These are phyloP conservation scores for Blastobotrys aristatus DNA, from an alignment of 1,139 yeast species.

Conservation along the genomic window DNA sequence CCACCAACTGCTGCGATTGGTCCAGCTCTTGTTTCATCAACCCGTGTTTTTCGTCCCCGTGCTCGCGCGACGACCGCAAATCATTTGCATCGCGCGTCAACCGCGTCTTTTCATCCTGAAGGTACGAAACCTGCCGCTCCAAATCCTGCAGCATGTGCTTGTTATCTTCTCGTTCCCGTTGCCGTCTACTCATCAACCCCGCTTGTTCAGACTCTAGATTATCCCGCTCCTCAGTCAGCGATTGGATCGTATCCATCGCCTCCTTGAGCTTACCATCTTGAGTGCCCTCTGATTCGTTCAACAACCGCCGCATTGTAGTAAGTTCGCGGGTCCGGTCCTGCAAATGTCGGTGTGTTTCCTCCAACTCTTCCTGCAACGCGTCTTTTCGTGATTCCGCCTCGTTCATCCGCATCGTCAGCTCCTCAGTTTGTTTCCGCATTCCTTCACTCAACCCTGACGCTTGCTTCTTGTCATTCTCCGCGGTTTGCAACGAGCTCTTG, in stretches of 20 bases:
- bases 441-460: constrained; percentile 23
- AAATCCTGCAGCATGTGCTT: constrained; percentile 30
- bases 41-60: constrained; percentile 26
- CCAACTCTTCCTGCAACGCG: constrained; percentile 70
- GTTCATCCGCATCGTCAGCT: constrained; percentile 58
- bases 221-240: constrained; percentile 53
- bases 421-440: constrained; percentile 66
- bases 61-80: constrained; percentile 23
- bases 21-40: constrained; percentile 28
- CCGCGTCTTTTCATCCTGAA: constrained; percentile 29
- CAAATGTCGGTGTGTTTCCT: constrained; percentile 63
- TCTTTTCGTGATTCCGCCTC: constrained; percentile 62
- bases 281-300: constrained; percentile 63
- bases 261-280: constrained; percentile 47
- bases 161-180: constrained; percentile 42
- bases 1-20: constrained; percentile 23
- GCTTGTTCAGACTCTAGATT: constrained; percentile 53
- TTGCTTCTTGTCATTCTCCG: constrained; percentile 20
- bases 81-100: constrained; percentile 24
- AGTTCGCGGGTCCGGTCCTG: constrained; percentile 82
- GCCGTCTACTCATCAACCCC: constrained; percentile 46
- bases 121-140: constrained; percentile 27
- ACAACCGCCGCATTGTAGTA: constrained; percentile 60
- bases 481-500: constrained; percentile 18
- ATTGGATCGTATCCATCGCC: constrained; percentile 40